Base-by-base conservation (phyloP, 192 early-diverging fungal genomes). In the Backusella macrospora region DNA sequence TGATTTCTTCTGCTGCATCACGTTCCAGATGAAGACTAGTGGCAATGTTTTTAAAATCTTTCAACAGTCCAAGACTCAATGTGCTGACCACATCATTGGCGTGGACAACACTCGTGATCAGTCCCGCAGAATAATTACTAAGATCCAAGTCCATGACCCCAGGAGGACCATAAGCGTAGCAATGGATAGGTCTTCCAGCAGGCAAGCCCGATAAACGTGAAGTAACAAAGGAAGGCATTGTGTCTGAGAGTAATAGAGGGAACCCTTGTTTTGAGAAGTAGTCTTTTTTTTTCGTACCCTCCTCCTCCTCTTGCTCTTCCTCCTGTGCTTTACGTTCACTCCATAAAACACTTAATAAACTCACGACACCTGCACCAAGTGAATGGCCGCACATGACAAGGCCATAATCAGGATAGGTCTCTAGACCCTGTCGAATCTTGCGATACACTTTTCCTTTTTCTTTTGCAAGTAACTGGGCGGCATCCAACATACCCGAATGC, bases 301-400 rank as follows among this genome's bases (percentile, higher is more conserved):
- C 13, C 29, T 14, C 62, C 34, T 65, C 38, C 4, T 64, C 29
- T 64, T 64, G 29, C 18, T 1, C 16, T 47, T 47, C 46, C 16
- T 47, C 12, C 9, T 13, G 55, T 59, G 21, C n/a, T 65, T 39
- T 65, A 5, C 23, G 29, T 42, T 90, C 82, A 40, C 89, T 87
- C 96, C 95, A 98, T 5, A 95, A 74, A n/a, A 96, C 82, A 9
- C 91, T 84, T 10, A 98, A 81, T 34, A 95, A 76, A 0, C 92
- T 85, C 0, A 95, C 95, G 6, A 98, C 92, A 2, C 94, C 95
- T 39, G 90, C 95, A 59, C 96, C 96, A 23, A 98, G 76, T 29
- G 91, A 93, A 81, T 98, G 96, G 10, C 96, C 96, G 6, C 92
- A 94, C 13, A 98, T 74, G 2, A 96, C 88, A 68, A 98, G 77